Conservation (phyloP, 345 rosid species). For the Brassica carinata region DNA sequence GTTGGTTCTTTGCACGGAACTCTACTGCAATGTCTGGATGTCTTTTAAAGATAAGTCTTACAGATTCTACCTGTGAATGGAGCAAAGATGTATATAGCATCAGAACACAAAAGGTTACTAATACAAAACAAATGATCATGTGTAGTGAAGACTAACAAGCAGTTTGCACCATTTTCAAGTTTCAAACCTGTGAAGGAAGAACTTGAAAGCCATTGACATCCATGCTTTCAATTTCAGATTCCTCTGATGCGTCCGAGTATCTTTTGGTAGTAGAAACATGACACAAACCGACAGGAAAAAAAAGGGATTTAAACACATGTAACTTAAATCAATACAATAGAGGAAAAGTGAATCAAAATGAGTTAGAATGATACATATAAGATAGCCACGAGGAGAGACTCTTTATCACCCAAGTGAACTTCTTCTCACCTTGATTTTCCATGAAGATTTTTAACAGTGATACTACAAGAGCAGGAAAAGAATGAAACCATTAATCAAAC, state of each 20-base stretch:
- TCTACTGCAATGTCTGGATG: slow-evolving; percentile 24
- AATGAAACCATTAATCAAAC: not conserved
- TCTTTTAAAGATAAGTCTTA: slow-evolving; percentile 9
- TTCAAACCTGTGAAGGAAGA: not conserved
- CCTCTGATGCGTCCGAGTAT: not conserved
- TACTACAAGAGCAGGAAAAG: not conserved
- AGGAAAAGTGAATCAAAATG: not conserved
- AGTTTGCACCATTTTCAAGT: not conserved
- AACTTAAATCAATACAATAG: not conserved
- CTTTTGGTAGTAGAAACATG: not conserved
- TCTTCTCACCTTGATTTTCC: not conserved
- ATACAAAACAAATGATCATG: not conserved
- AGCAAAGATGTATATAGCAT: not conserved
- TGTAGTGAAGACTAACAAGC: not conserved
- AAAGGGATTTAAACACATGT: not conserved
- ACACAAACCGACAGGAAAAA: not conserved
- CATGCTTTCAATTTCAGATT: not conserved
- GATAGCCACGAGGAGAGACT: not conserved
- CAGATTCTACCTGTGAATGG: not conserved
- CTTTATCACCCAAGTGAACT: not conserved
- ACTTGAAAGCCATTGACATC: slow-evolving; percentile 10
- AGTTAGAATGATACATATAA: not conserved
- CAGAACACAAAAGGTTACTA: not conserved
- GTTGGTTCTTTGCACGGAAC: slow-evolving; percentile 9
- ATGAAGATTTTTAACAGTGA: not conserved